A percentile compares a stretch with the other conserved stretches of the same genome.
Conservation (phyloP, 2,329 filamentous ascomycete genomes). For the Lachnellula hyalina region DNA sequence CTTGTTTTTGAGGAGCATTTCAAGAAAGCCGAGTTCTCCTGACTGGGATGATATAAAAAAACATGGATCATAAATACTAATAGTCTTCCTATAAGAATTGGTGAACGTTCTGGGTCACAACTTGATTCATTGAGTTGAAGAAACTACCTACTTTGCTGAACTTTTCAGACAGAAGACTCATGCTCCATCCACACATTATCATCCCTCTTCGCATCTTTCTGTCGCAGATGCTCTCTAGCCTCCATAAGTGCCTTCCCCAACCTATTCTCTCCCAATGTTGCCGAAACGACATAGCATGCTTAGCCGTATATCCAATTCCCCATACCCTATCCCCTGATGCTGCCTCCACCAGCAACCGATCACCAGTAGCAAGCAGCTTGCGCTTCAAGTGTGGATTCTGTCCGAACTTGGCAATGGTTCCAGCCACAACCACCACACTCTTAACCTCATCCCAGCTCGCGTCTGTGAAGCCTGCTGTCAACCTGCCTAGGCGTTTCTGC, state of each 20-base stretch:
- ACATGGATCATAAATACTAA: too few species aligned
- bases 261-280: constrained; percentile 31
- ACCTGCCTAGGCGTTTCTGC: constrained; percentile 30
- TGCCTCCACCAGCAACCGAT: constrained; percentile 31
- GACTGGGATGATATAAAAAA: too few species aligned
- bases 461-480: constrained; percentile 27
- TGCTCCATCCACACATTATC: too few species aligned
- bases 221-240: constrained; percentile 11
- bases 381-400: constrained; percentile 27
- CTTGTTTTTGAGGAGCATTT: too few species aligned
- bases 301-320: constrained; percentile 32
- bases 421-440: constrained; percentile 27
- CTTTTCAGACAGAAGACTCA: too few species aligned
- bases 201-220: not conserved
- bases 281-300: constrained; percentile 26
- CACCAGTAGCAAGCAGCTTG: constrained; percentile 31
- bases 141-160: too few species aligned
- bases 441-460: constrained; percentile 25
- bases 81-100: too few species aligned
- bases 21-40: too few species aligned
- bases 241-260: constrained; percentile 31
- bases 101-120: too few species aligned
- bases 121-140: too few species aligned
- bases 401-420: constrained; percentile 33
- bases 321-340: constrained; percentile 31